Base-by-base conservation (phyloP, 164 flowering plant genomes). In the Chloranthus sessilifolius region DNA sequence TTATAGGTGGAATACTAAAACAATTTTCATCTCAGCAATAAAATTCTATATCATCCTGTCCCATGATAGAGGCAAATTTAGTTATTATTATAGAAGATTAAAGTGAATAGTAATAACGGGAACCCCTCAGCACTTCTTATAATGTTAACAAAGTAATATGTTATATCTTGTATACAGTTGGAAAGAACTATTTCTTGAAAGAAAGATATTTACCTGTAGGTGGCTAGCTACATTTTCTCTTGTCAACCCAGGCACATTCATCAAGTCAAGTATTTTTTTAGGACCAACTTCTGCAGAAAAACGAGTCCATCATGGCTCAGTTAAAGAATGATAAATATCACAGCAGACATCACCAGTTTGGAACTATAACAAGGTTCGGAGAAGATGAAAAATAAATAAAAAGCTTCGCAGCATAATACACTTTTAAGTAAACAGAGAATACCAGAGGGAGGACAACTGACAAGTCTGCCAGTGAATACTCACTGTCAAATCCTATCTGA, bases 141-240 rank as follows among this genome's bases (percentile, higher is more conserved):
- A n/a, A n/a, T n/a, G n/a, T n/a, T n/a, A n/a, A n/a, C n/a, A n/a
- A n/a, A n/a, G n/a, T n/a, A n/a, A n/a, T n/a, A n/a, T n/a, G n/a
- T n/a, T n/a, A n/a, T n/a, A n/a, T n/a, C n/a, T n/a, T n/a, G n/a
- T n/a, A n/a, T n/a, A n/a, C n/a, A n/a, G n/a, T n/a, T n/a, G n/a
- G n/a, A n/a, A n/a, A n/a, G n/a, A n/a, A n/a, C n/a, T n/a, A n/a
- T n/a, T n/a, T n/a, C n/a, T 7, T 9, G 15, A 16, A 5, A n/a
- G 7, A n/a, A 17, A 35, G 25, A 6, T 25, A 39, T 41, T 21
- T 77, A 92, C 97, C 97, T 94, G 99, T 53, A 94, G 66, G 62
- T 94, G 99, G 74, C 99, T 92, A 4, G 96, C 99, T 43, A 92
- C 97, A 66, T 92, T 92, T 64, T 92, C 99, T 72, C 99, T 74